A percentile compares a stretch with the other conserved stretches of the same genome.
These are phyloP conservation scores for Podospora anserina DNA, from an alignment of 495 filamentous ascomycete genomes.

Conservation along the genomic window DNA sequence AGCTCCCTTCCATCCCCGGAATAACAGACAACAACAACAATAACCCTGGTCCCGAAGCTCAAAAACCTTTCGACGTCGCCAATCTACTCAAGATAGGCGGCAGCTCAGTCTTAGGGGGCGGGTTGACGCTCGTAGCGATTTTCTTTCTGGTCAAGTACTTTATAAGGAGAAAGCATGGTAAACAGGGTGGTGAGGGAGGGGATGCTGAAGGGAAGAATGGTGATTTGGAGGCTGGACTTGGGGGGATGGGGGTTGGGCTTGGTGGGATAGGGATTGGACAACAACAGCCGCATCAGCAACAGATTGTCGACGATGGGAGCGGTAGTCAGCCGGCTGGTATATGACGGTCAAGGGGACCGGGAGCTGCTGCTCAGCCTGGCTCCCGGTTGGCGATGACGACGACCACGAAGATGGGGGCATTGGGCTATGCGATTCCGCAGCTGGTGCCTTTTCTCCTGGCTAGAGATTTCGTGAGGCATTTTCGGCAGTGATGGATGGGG, in stretches of 20 bases:
- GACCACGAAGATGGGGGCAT: not conserved
- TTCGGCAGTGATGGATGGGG: not conserved
- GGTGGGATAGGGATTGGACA: too few relatives aligned
- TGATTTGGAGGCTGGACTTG: not conserved
- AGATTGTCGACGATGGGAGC: not conserved
- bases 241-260: not conserved
- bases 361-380: not conserved
- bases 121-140: not conserved
- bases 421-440: not conserved
- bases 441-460: not conserved
- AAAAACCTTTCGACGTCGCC: not conserved
- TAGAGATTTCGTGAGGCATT: not conserved
- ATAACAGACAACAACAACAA: not conserved
- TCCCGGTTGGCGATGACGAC: not conserved
- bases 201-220: not conserved
- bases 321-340: not conserved
- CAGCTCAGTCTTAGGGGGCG: not conserved
- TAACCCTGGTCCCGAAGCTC: not conserved
- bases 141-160: not conserved
- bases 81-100: not conserved
- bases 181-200: not conserved
- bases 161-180: not conserved
- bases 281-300: not conserved
- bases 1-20: not conserved
- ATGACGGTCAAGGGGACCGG: not conserved